These are phyloP conservation scores for Arabidopsis lyrata DNA, from an alignment of 441 rosid species.

Conservation along the genomic window DNA sequence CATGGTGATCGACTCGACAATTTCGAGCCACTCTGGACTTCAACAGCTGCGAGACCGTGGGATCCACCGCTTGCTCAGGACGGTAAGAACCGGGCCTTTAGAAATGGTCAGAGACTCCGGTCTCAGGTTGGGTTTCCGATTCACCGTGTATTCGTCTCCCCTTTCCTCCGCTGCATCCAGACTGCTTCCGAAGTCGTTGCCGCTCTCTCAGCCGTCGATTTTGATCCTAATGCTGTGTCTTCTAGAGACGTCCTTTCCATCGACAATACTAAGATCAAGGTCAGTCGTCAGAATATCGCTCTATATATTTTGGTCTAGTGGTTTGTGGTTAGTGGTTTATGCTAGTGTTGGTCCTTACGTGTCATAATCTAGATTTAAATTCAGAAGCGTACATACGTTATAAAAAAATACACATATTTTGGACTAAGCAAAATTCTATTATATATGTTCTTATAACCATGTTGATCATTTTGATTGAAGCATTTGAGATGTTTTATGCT, in stretches of 20 bases:
- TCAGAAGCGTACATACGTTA: not conserved
- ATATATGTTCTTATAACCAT: not conserved
- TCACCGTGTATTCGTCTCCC: conserved; percentile 86
- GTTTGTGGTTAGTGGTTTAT: conserved; percentile 10
- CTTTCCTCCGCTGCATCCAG: conserved; percentile 89
- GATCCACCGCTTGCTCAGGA: conserved; percentile 67
- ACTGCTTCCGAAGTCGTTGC: conserved; percentile 67
- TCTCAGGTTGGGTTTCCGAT: conserved; percentile 53
- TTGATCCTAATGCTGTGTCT: conserved; percentile 36
- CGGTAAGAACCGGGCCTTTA: conserved; percentile 62
- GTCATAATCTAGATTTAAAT: not conserved
- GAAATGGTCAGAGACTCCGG: conserved; percentile 57
- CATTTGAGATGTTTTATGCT: conserved; percentile 11
- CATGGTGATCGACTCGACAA: conserved; percentile 87
- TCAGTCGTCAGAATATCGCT: conserved; percentile 25
- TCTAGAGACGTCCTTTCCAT: conserved; percentile 43
- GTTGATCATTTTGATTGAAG: not conserved
- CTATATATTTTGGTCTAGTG: not conserved
- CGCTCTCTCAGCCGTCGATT: conserved; percentile 60
- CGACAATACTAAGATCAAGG: conserved; percentile 72
- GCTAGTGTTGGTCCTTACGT: not conserved
- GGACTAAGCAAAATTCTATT: not conserved
- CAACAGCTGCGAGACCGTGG: conserved; percentile 74
- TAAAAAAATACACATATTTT: not conserved
- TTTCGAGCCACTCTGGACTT: conserved; percentile 61